Conservation (phyloP, 768 basidiomycete species). For the Cyclocybe aegerita region DNA sequence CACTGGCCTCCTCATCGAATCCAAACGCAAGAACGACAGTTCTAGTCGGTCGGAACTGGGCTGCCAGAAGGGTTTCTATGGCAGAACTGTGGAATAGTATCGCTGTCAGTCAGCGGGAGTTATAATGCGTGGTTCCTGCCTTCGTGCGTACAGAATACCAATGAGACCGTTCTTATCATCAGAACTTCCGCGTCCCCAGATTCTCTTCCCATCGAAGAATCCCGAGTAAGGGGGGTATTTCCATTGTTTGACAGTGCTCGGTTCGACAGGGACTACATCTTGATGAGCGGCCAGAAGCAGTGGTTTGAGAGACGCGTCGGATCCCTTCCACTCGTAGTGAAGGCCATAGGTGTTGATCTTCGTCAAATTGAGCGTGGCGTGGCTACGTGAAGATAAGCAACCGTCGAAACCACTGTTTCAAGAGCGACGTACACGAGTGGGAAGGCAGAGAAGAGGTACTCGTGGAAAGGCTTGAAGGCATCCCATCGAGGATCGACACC, state of each 20-base stretch:
- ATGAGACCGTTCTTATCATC: slow-evolving; percentile 81
- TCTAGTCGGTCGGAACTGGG: slow-evolving; percentile 63
- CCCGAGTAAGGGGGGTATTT: slow-evolving; percentile 64
- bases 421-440: slow-evolving; percentile 59
- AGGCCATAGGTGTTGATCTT: slow-evolving; percentile 78
- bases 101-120: too few species aligned
- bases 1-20: slow-evolving; percentile 75
- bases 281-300: slow-evolving; percentile 69
- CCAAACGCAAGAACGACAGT: slow-evolving; percentile 65
- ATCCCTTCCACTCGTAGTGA: slow-evolving; percentile 73
- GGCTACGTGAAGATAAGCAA: slow-evolving; percentile 32
- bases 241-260: slow-evolving; percentile 56
- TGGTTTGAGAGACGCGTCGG: slow-evolving; percentile 62
- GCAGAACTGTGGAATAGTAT: slow-evolving; percentile 30
- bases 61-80: slow-evolving; percentile 61
- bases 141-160: slow-evolving; percentile 50
- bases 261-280: slow-evolving; percentile 71
- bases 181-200: slow-evolving; percentile 78
- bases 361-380: slow-evolving; percentile 54
- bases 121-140: too few species aligned
- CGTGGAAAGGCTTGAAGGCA: slow-evolving; percentile 51
- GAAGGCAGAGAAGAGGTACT: slow-evolving; percentile 48
- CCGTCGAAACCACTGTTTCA: neutral
- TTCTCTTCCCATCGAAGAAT: slow-evolving; percentile 51
- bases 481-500: slow-evolving; percentile 56